Evolutionary conservation across 345 rosid genomes (phyloP).

Genomic region (Eucalyptus erythrocorys): DNA sequence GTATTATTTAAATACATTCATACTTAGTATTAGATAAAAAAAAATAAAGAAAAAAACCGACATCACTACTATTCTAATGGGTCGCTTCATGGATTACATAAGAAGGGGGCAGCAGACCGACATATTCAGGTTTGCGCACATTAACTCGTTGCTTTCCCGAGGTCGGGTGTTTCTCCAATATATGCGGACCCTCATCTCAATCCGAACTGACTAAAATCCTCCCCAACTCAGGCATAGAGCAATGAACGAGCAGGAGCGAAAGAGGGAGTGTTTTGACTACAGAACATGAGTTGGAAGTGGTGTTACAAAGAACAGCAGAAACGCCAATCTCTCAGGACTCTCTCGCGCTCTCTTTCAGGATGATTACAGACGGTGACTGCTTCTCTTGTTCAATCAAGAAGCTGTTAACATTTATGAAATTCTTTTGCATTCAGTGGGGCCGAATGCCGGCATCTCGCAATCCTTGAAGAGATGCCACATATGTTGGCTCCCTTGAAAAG

Average conservation of each 20-base stretch:
- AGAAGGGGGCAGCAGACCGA: neutral
- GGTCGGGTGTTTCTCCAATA: rapidly evolving
- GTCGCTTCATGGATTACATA: neutral
- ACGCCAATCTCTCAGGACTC: neutral
- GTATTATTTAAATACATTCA: too few relatives aligned
- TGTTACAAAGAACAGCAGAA: neutral
- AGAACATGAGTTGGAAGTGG: neutral
- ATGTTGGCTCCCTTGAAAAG: neutral
- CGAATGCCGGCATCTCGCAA: neutral
- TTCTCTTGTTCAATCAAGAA: neutral
- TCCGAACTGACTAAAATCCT: neutral
- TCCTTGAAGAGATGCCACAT: neutral
- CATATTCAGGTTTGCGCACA: neutral
- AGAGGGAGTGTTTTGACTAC: neutral
- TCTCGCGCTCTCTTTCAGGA: neutral
- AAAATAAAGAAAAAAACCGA: rapidly evolving
- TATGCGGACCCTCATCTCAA: neutral
- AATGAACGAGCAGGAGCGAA: neutral
- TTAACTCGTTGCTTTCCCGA: neutral
- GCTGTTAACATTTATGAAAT: neutral
- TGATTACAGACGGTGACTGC: neutral
- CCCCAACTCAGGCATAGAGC: neutral
- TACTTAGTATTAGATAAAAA: too few relatives aligned
- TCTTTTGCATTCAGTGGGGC: neutral
- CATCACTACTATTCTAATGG: neutral